Evolutionary conservation across 1,284 basidiomycete genomes (phyloP).

Genomic region (Boletellus sp.): DNA sequence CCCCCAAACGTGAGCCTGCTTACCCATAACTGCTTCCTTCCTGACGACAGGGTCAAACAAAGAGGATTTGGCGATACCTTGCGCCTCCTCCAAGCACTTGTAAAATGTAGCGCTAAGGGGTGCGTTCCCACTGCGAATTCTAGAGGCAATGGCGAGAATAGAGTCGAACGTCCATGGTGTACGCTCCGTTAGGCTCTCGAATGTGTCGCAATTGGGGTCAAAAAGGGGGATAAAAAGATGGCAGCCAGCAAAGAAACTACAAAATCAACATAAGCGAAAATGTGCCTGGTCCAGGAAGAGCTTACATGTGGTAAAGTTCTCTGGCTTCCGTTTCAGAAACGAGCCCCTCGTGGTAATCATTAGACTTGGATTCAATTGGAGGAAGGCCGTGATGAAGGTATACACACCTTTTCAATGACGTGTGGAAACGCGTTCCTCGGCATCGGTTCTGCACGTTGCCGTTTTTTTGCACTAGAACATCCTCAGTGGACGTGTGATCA

Average conservation of each 20-base stretch:
- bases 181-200: constrained; percentile 84
- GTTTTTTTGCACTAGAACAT: constrained; percentile 68
- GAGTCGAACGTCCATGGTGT: constrained; percentile 92
- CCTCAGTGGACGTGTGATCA: not conserved
- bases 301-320: constrained; percentile 79
- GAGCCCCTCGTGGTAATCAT: constrained; percentile 51
- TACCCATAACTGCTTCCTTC: constrained; percentile 91
- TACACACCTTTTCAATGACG: constrained; percentile 72
- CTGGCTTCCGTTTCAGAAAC: constrained; percentile 74
- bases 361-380: constrained; percentile 2
- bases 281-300: constrained; percentile 4
- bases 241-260: constrained; percentile 91
- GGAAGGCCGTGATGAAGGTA: not conserved
- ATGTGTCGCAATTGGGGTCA: constrained; percentile 87
- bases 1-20: constrained; percentile 15
- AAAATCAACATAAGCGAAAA: constrained; percentile 18
- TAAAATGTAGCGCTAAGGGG: constrained; percentile 83
- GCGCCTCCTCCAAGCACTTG: constrained; percentile 87
- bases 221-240: constrained; percentile 93
- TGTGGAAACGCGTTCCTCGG: constrained; percentile 82
- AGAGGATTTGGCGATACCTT: constrained; percentile 89
- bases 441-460: constrained; percentile 82
- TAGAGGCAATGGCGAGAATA: constrained; percentile 86
- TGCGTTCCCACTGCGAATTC: constrained; percentile 86
- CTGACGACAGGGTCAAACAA: constrained; percentile 88